These are phyloP conservation scores for Rhizopogon sp. DNA, from an alignment of 768 basidiomycete species.

Conservation along the genomic window DNA sequence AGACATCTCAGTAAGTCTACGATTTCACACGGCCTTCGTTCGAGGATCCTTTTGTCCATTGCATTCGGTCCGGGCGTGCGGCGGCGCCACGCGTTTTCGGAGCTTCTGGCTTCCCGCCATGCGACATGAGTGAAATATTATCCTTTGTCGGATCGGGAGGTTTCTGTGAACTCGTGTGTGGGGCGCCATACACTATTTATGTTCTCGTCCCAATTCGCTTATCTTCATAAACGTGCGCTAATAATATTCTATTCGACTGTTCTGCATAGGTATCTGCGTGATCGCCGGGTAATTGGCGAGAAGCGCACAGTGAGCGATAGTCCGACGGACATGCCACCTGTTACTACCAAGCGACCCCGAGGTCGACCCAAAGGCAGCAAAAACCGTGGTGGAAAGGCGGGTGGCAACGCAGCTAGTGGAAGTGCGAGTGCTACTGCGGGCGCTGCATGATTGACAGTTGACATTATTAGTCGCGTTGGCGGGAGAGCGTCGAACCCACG, in stretches of 20 bases:
- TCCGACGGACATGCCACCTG: slow-evolving; percentile 24
- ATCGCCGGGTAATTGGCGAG: slow-evolving; percentile 52
- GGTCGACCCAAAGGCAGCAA: slow-evolving; percentile 72
- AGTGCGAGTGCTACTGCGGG: slow-evolving; percentile 7
- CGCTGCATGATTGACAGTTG: not conserved
- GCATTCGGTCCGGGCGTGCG: not conserved
- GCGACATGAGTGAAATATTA: not conserved
- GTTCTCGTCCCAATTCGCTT: too few species aligned
- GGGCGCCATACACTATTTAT: not conserved
- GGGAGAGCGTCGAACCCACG: not conserved
- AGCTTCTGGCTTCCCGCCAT: not conserved
- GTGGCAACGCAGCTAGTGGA: not conserved
- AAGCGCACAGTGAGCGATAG: slow-evolving; percentile 23
- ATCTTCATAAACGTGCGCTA: slow-evolving; percentile 10
- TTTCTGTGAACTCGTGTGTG: not conserved
- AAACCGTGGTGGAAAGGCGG: slow-evolving; percentile 31
- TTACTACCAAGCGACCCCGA: slow-evolving; percentile 46
- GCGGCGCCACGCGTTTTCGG: not conserved
- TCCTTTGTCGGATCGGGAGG: not conserved
- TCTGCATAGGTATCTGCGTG: slow-evolving; percentile 49
- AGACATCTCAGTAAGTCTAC: slow-evolving; percentile 42
- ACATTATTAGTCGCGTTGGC: not conserved
- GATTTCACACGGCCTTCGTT: slow-evolving; percentile 5
- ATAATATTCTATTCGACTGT: not conserved
- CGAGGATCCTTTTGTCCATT: not conserved